Conservation (phyloP, 2,329 filamentous ascomycete species). For the Colletotrichum australisinense region DNA sequence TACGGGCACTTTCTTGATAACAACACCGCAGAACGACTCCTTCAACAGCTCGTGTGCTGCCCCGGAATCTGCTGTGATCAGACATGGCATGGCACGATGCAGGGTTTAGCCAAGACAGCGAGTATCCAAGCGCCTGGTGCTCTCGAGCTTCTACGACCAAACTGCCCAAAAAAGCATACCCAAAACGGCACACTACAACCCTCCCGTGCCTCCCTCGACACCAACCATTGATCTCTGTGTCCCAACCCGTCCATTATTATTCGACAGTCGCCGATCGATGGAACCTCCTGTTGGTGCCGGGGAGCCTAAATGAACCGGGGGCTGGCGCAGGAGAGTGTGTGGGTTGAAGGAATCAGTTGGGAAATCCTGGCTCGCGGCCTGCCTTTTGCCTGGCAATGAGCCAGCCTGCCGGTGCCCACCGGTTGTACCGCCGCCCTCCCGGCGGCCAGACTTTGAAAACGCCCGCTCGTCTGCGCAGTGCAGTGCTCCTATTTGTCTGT, state of each 20-base stretch:
- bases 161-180: background rate
- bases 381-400: slow-evolving; percentile 11
- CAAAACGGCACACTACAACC: background rate
- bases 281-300: background rate
- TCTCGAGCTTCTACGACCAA: background rate
- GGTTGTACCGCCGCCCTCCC: slow-evolving; percentile 11
- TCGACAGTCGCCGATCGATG: background rate
- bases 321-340: background rate
- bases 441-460: slow-evolving; percentile 31
- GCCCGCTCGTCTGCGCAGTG: slow-evolving; percentile 36
- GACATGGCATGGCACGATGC: background rate
- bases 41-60: background rate
- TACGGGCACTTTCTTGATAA: background rate
- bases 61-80: background rate
- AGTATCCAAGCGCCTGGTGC: background rate
- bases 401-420: slow-evolving; percentile 35
- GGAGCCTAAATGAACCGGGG: background rate
- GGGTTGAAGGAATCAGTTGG: slow-evolving; percentile 17
- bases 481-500: slow-evolving; percentile 36
- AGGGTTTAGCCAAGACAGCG: slow-evolving; percentile 11
- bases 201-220: background rate
- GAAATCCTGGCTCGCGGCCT: slow-evolving; percentile 1
- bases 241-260: background rate
- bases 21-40: background rate
- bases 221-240: background rate